A percentile compares a stretch with the other conserved stretches of the same genome.
These are phyloP conservation scores for Sorghum bicolor DNA, from an alignment of 176 grass and related monocot species.

Conservation along the genomic window Sorghum_bicolor_NCBIv3 NC_012871.2:59592001-59592500, in stretches of 20 bases:
- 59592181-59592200: slow-evolving; percentile 42
- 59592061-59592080: slow-evolving; percentile 18
- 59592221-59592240: slow-evolving; percentile 6
- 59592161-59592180: slow-evolving; percentile 92
- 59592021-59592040: slow-evolving; percentile 78
- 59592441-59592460: slow-evolving; percentile 94
- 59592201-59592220: slow-evolving; percentile 12
- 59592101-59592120: slow-evolving; percentile 69
- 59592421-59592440: slow-evolving; percentile 87
- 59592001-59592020: slow-evolving; percentile 57
- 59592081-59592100: slow-evolving; percentile 10
- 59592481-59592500: slow-evolving; percentile 99
- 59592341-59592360: slow-evolving; percentile 29
- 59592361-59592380: background rate
- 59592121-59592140: slow-evolving; percentile 96
- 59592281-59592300: slow-evolving; percentile 84
- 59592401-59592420: slow-evolving; percentile 17
- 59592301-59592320: slow-evolving; percentile 95
- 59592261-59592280: slow-evolving; percentile 80
- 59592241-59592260: slow-evolving; percentile 73
- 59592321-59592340: slow-evolving; percentile 93
- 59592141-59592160: slow-evolving; percentile 98
- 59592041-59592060: slow-evolving; percentile 52
- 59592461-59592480: slow-evolving; percentile 86
- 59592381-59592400: slow-evolving; percentile 5